Conservation (phyloP, 495 filamentous ascomycete species). For the Aspergillus wentii region DNA sequence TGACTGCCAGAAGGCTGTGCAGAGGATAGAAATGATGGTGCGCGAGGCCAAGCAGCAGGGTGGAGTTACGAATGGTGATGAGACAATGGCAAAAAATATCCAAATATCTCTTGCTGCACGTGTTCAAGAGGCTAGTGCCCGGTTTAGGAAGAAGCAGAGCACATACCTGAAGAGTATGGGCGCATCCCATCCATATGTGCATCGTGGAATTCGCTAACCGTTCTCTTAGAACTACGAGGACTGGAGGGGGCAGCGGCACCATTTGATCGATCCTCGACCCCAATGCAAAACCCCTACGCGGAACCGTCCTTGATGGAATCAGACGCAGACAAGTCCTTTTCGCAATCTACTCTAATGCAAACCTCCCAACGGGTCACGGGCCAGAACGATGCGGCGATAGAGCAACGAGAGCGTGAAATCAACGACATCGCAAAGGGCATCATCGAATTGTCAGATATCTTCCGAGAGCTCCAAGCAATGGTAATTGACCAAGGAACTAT, state of each 20-base stretch:
- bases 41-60: conserved; percentile 64
- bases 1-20: conserved; percentile 80
- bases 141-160: conserved; percentile 94
- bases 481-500: conserved; percentile 98
- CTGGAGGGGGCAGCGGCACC: conserved; percentile 62
- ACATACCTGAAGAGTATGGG: conserved; percentile 85
- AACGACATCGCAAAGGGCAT: conserved; percentile 97
- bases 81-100: conserved; percentile 94
- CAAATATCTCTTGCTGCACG: conserved; percentile 81
- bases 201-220: background rate
- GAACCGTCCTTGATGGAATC: conserved; percentile 85
- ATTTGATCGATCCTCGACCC: conserved; percentile 60
- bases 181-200: background rate
- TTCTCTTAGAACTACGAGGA: conserved; percentile 69
- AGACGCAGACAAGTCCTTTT: conserved; percentile 86
- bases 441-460: conserved; percentile 93
- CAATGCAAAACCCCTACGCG: conserved; percentile 58
- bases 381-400: conserved; percentile 79
- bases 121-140: conserved; percentile 88
- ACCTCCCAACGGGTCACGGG: conserved; percentile 62
- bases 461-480: conserved; percentile 93
- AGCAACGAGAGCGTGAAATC: conserved; percentile 93
- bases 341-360: conserved; percentile 80
- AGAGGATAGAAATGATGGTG: conserved; percentile 81
- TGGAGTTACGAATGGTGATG: conserved; percentile 70